A percentile compares a stretch with the other conserved stretches of the same genome.
Evolutionary conservation across 2,329 filamentous ascomycete species (phyloP).

Genomic region (Aspergillus pseudoviridinutans): DNA sequence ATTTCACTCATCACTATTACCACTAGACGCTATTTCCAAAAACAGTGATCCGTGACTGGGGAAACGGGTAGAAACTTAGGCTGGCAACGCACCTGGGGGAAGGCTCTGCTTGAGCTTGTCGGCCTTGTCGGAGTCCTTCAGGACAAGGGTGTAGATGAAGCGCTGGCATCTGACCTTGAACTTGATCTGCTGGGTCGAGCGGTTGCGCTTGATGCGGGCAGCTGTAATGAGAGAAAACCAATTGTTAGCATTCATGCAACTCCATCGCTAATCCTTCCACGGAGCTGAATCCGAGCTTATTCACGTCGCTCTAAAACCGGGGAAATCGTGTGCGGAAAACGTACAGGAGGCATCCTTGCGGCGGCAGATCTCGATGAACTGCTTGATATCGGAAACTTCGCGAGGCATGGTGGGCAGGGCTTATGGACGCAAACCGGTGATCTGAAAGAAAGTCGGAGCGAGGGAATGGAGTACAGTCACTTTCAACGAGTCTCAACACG

Average conservation of each 20-base stretch:
- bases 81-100: slow-evolving; percentile 75
- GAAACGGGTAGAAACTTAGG: background rate
- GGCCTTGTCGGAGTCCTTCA: slow-evolving; percentile 98
- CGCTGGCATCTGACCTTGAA: slow-evolving; percentile 99
- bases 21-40: background rate
- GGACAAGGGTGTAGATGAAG: slow-evolving; percentile 95
- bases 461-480: slow-evolving; percentile 13
- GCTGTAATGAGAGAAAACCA: slow-evolving; percentile 48
- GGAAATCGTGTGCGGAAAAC: slow-evolving; percentile 41
- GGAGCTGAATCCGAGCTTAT: slow-evolving; percentile 3
- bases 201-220: slow-evolving; percentile 95
- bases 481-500: slow-evolving; percentile 18
- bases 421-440: slow-evolving; percentile 12
- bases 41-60: background rate
- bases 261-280: slow-evolving; percentile 1
- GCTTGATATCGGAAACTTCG: slow-evolving; percentile 97
- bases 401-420: slow-evolving; percentile 81
- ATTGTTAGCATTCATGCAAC: slow-evolving; percentile 9
- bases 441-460: slow-evolving; percentile 8
- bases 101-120: slow-evolving; percentile 99
- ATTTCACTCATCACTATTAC: background rate
- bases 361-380: slow-evolving; percentile 99
- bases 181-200: slow-evolving; percentile 88
- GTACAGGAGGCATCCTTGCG: slow-evolving; percentile 99
- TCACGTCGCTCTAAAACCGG: background rate